Conservation (phyloP, 1,284 basidiomycete species). For the Microbotryomycetes sp. region DNA sequence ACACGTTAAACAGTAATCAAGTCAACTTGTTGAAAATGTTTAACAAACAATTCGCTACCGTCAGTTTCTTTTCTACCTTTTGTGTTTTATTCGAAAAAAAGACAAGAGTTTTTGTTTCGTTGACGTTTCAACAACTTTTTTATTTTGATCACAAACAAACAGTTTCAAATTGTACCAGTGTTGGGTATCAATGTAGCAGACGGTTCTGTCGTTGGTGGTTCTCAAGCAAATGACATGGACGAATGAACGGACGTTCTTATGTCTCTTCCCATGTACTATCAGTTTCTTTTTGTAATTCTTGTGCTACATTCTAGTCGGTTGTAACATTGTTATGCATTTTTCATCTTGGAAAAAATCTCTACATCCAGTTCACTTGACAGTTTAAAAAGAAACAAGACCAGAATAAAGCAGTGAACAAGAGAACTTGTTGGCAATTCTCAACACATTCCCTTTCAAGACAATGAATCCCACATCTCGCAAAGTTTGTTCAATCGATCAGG, state of each 20-base stretch:
- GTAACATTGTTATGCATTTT: too few relatives aligned
- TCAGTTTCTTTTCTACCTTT: slow-evolving; percentile 10
- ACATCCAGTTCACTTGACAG: too few relatives aligned
- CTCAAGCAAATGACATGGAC: not conserved
- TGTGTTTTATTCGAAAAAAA: not conserved
- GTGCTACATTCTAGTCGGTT: too few relatives aligned
- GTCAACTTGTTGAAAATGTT: slow-evolving; percentile 82
- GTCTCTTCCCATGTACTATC: too few relatives aligned
- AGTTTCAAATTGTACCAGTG: slow-evolving; percentile 32
- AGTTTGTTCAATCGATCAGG: slow-evolving; percentile 55
- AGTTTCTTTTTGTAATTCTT: too few relatives aligned
- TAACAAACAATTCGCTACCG: slow-evolving; percentile 71
- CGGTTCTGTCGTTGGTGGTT: slow-evolving; percentile 20
- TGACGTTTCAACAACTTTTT: not conserved
- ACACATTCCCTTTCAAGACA: not conserved
- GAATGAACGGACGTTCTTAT: too few relatives aligned
- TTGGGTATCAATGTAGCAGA: slow-evolving; percentile 29
- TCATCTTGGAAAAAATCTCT: too few relatives aligned
- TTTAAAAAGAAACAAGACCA: too few relatives aligned
- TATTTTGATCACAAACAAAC: not conserved
- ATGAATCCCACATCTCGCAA: slow-evolving; percentile 37
- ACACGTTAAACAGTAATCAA: slow-evolving; percentile 59
- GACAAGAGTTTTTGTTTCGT: not conserved
- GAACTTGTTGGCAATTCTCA: too few relatives aligned
- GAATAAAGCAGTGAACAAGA: too few relatives aligned